phyloP scores from a whole-genome alignment of 257 asterid genomes.

The Nemophila menziesii region DNA sequence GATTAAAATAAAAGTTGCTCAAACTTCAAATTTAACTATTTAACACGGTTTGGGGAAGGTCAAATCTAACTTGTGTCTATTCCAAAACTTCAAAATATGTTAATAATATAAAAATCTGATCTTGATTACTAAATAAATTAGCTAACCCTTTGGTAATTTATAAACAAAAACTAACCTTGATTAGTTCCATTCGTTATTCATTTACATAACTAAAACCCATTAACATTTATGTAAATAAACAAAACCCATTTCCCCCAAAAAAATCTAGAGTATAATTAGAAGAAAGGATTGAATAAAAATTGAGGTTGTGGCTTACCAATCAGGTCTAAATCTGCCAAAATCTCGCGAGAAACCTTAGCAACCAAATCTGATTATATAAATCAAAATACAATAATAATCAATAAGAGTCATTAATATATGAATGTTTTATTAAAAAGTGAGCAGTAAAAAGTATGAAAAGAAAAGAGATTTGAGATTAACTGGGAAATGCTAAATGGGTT shows the following conservation, averaged over 20 bases:
- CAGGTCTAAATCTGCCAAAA: neutral
- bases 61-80: too few relatives aligned
- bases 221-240: neutral
- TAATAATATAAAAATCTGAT: too few relatives aligned
- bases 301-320: neutral
- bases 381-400: neutral
- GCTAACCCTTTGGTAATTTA: neutral
- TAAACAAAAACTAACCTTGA: neutral
- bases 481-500: neutral
- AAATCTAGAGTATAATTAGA: neutral
- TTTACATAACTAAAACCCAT: neutral
- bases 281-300: too few relatives aligned
- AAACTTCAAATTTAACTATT: neutral
- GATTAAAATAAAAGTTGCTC: neutral
- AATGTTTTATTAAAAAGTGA: too few relatives aligned
- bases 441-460: too few relatives aligned
- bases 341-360: neutral
- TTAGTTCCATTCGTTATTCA: too few relatives aligned
- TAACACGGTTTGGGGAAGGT: neutral
- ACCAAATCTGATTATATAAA: neutral
- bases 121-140: neutral
- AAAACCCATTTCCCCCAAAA: neutral
- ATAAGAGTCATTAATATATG: too few relatives aligned
- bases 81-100: too few relatives aligned
- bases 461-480: neutral